Conservation (phyloP, 2,329 filamentous ascomycete genomes). For the Aspergillus thermomutatus region DNA sequence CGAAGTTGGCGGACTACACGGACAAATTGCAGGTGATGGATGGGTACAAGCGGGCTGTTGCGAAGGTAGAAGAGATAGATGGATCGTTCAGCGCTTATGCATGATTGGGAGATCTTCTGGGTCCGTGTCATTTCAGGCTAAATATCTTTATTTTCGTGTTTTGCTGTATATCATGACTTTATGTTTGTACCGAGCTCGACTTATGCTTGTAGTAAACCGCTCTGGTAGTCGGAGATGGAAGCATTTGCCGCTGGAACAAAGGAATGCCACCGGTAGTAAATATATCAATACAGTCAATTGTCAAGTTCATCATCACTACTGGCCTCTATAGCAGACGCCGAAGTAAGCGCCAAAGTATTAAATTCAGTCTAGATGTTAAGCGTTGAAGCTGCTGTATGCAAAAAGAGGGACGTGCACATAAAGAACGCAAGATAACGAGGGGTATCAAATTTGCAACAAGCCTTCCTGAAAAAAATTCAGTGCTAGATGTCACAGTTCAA, state of each 20-base stretch:
- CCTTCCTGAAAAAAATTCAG: neutral
- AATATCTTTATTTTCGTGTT: neutral
- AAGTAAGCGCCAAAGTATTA: neutral
- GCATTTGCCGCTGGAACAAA: no score
- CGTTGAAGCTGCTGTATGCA: neutral
- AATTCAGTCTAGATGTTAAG: neutral
- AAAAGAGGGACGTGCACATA: neutral
- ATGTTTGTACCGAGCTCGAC: no score
- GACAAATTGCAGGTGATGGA: constrained; percentile 34
- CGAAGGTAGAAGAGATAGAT: constrained; percentile 41
- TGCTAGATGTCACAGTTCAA: neutral
- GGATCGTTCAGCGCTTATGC: constrained; percentile 28
- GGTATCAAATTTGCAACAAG: neutral
- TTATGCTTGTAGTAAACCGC: no score
- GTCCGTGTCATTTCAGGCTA: constrained; percentile 20
- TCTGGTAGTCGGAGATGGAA: no score
- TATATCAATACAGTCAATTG: neutral
- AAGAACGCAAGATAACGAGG: neutral
- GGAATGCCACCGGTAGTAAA: no score
- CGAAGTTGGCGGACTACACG: constrained; percentile 36
- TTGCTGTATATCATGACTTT: neutral
- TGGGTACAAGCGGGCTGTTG: constrained; percentile 38
- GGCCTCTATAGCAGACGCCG: neutral
- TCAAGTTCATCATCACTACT: no score
- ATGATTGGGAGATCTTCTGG: neutral